Base-by-base conservation (phyloP, 2,329 filamentous ascomycete genomes). In the Alternaria infectoria region DNA sequence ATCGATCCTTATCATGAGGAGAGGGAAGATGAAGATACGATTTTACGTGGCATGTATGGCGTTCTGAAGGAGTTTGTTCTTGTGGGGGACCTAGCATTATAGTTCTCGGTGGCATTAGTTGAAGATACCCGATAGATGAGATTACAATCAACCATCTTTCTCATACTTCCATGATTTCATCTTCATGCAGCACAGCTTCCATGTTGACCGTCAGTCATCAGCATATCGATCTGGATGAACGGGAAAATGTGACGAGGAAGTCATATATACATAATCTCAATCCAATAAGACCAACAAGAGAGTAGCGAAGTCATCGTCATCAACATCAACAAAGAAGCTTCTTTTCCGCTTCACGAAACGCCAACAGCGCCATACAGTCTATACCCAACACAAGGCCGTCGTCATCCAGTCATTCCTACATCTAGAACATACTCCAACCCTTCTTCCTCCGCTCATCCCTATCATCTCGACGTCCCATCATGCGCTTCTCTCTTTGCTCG, bases 401-500 rank as follows among this genome's bases (percentile, higher is more conserved):
- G 57, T 32, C 30, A 25, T 32, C 36, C 30, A 13, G 19, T 52
- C 49, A 17, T 52, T 12, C 11, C 30, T 30, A 9, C 12, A 17
- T 52, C 59, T 70, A 78, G 45, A 78, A 77, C 43, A 77, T 47
- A 54, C 71, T 74, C 76, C 77, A 78, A 5, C 75, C 72, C 12
- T 71, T 70, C 62, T 73, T 78, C 54, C 71, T 69, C 46, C 69
- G 60, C 46, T 71, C 68, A 15, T 69, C 71, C 59, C 71, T 64
- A 40, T 71, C 65, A 50, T 73, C 71, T 3, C 66, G 59, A 4
- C 74, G 56, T 0, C 65, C 61, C 28, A 72, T 69, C 62, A 71
- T 82, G 28, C 88, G 85, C 74, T 89, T 88, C 69, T 91, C 90
- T 57, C 91, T 84, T 10, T 90, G 90, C 74, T 98, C 94, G 9